A percentile compares a stretch with the other conserved stretches of the same genome.
Evolutionary conservation across 352 stramenopile species (phyloP).

Genomic region (Globisporangium radiosum): DNA sequence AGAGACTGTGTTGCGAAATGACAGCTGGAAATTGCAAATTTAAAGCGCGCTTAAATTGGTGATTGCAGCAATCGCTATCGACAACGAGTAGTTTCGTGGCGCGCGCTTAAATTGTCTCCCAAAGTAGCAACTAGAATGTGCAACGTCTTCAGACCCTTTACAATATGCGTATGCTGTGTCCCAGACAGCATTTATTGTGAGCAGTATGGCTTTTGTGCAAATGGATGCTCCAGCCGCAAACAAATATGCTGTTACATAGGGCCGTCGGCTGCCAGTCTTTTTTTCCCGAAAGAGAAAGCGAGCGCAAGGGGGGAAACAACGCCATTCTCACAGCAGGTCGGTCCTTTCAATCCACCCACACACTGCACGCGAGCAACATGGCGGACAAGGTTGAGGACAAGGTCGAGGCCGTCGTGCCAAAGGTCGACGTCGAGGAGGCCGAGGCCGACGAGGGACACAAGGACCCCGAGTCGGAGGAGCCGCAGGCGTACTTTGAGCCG

Average conservation of each 20-base stretch:
- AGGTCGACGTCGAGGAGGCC: slow-evolving; percentile 43
- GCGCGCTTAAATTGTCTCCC: too few species aligned
- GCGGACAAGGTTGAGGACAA: slow-evolving; percentile 72
- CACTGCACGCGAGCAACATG: slow-evolving; percentile 26
- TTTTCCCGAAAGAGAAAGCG: slow-evolving; percentile 55
- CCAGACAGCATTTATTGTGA: too few species aligned
- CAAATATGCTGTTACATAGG: slow-evolving; percentile 6
- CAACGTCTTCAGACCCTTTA: too few species aligned
- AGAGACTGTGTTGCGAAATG: too few species aligned
- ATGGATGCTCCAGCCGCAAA: too few species aligned
- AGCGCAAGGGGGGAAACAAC: neutral
- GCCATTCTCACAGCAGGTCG: slow-evolving; percentile 10
- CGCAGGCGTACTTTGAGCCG: slow-evolving; percentile 85
- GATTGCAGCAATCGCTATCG: too few species aligned
- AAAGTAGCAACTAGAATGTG: too few species aligned
- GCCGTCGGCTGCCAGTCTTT: slow-evolving; percentile 33
- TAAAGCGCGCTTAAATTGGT: too few species aligned
- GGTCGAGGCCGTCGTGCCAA: slow-evolving; percentile 66
- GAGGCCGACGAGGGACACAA: slow-evolving; percentile 40
- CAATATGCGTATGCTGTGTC: too few species aligned
- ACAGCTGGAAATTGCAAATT: too few species aligned
- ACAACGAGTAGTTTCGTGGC: too few species aligned
- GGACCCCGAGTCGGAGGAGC: slow-evolving; percentile 74
- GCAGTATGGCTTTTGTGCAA: too few species aligned
- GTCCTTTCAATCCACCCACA: neutral